Percentiles rank a stretch among this genome's conserved stretches.
Evolutionary conservation across 805 yeast genomes (phyloP).

Genomic region (Candida endomychidarum): DNA sequence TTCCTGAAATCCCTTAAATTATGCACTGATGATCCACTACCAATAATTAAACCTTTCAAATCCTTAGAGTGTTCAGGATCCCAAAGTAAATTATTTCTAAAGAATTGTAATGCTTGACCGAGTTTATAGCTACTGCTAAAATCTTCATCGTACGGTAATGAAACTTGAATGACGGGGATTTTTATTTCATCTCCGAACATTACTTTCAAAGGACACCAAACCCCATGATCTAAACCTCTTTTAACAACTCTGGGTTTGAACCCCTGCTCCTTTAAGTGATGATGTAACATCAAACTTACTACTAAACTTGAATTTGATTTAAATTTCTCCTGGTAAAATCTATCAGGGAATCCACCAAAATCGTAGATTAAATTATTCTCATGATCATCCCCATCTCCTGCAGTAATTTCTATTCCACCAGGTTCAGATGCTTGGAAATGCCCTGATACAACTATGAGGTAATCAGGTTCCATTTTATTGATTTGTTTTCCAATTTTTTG

Average conservation of each 20-base stretch:
- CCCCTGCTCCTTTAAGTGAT: constrained; percentile 42
- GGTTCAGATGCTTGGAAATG: constrained; percentile 64
- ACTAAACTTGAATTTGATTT: constrained; percentile 46
- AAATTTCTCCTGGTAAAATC: constrained; percentile 63
- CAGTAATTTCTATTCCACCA: constrained; percentile 48
- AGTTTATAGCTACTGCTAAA: constrained; percentile 48
- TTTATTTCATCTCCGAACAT: constrained; percentile 53
- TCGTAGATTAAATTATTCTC: constrained; percentile 66
- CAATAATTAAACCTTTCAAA: constrained; percentile 46
- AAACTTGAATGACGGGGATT: constrained; percentile 51
- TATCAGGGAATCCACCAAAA: constrained; percentile 68
- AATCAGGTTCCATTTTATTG: constrained; percentile 58
- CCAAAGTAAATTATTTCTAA: constrained; percentile 45
- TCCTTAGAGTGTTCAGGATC: constrained; percentile 25
- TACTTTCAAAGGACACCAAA: constrained; percentile 76
- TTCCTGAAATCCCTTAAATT: constrained; percentile 58
- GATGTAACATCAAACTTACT: constrained; percentile 46
- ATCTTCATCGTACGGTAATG: constrained; percentile 39
- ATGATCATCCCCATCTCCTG: constrained; percentile 8
- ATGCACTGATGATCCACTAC: constrained; percentile 82
- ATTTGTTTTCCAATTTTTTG: constrained; percentile 53
- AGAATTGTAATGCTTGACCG: constrained; percentile 54
- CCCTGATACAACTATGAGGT: constrained; percentile 66
- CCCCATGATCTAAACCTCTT: constrained; percentile 84
- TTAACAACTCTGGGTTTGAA: constrained; percentile 43